These are phyloP conservation scores for Globisporangium okanoganense DNA, from an alignment of 352 stramenopile genomes.

Conservation along the genomic window DNA sequence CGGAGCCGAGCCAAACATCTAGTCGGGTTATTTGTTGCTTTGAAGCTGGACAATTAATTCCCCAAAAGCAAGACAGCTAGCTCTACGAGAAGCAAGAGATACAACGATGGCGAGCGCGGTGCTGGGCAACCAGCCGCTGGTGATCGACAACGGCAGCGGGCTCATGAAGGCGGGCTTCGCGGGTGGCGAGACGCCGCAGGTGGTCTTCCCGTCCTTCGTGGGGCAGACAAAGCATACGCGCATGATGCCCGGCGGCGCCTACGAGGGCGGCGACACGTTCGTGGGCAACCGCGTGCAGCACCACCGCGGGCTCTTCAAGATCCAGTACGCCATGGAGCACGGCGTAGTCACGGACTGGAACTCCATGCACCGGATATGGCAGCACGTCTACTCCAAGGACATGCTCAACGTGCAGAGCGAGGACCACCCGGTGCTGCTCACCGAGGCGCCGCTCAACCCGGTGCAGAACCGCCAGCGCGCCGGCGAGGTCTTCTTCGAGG, in stretches of 20 bases:
- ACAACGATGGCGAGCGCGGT: conserved; percentile 44
- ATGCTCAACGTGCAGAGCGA: conserved; percentile 86
- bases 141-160: conserved; percentile 86
- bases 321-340: conserved; percentile 86
- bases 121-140: conserved; percentile 82
- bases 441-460: conserved; percentile 76
- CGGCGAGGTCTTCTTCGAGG: conserved; percentile 85
- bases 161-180: conserved; percentile 83
- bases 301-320: conserved; percentile 77
- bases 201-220: conserved; percentile 76
- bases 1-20: too few species aligned
- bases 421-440: conserved; percentile 82
- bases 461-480: conserved; percentile 71
- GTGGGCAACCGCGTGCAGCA: conserved; percentile 77
- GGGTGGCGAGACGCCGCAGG: conserved; percentile 67
- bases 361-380: conserved; percentile 86
- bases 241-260: conserved; percentile 82
- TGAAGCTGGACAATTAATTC: too few species aligned
- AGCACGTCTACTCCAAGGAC: conserved; percentile 88
- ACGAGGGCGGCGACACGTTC: conserved; percentile 71
- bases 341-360: conserved; percentile 85
- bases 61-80: too few species aligned
- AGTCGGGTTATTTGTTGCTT: too few species aligned
- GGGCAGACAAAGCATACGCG: conserved; percentile 73
- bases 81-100: too few species aligned